phyloP scores from a whole-genome alignment of 192 early-diverging fungal genomes.

The Kickxella alabastrina region DNA sequence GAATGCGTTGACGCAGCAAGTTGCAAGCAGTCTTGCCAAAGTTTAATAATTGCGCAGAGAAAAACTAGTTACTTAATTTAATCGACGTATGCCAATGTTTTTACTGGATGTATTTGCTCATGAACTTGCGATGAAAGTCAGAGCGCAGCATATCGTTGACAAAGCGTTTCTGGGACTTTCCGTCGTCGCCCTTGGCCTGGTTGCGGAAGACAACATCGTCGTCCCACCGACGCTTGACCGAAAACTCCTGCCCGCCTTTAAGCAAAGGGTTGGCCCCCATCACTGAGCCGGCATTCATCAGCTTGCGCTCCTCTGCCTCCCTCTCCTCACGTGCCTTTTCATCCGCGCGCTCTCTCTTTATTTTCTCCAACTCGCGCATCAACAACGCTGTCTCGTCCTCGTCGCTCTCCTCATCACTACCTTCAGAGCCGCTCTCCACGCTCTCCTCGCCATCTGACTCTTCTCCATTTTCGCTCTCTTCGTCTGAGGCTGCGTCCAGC shows the following conservation, averaged over 20 bases:
- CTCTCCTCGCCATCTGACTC: slow-evolving; percentile 8
- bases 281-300: slow-evolving; percentile 53
- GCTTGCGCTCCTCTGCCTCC: slow-evolving; percentile 47
- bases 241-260: slow-evolving; percentile 58
- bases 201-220: slow-evolving; percentile 99
- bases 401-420: slow-evolving; percentile 19
- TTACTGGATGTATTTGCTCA: slow-evolving; percentile 77
- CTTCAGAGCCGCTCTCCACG: slow-evolving; percentile 3
- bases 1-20: too few relatives aligned
- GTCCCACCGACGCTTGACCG: slow-evolving; percentile 93
- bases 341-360: slow-evolving; percentile 86
- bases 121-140: slow-evolving; percentile 96
- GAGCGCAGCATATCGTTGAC: slow-evolving; percentile 95
- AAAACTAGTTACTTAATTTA: too few relatives aligned
- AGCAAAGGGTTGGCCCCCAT: slow-evolving; percentile 82
- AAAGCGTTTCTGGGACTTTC: slow-evolving; percentile 89
- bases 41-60: neutral
- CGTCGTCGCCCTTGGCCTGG: slow-evolving; percentile 83
- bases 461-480: slow-evolving; percentile 45
- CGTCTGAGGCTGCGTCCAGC: slow-evolving; percentile 50
- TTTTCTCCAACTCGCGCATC: slow-evolving; percentile 81
- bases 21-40: neutral
- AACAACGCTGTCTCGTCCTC: slow-evolving; percentile 90
- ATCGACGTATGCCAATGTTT: too few relatives aligned
- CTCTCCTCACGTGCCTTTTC: slow-evolving; percentile 75